Evolutionary conservation across 768 basidiomycete genomes (phyloP).

Genomic region (Butyriboletus loyo): DNA sequence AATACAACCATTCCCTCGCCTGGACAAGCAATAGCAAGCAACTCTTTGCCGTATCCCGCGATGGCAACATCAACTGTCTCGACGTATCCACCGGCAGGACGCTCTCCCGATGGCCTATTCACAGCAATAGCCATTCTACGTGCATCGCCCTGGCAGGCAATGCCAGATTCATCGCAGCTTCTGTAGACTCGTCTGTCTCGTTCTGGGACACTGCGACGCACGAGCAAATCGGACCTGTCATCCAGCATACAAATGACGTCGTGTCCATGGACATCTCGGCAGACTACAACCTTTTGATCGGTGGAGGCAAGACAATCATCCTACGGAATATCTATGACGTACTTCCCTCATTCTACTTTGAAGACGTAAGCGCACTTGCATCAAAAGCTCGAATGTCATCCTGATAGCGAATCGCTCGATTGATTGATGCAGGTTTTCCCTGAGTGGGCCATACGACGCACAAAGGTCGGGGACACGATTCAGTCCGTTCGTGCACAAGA

Average conservation of each 20-base stretch:
- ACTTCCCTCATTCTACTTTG: not conserved
- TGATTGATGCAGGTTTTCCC: not conserved
- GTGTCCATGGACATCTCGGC: not conserved
- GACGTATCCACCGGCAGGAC: not conserved
- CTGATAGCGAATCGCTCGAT: not conserved
- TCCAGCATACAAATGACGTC: not conserved
- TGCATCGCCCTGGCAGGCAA: constrained; percentile 5
- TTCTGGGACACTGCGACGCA: not conserved
- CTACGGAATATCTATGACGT: not conserved
- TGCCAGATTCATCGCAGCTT: not conserved
- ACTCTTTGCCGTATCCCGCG: constrained; percentile 6
- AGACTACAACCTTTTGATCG: not conserved
- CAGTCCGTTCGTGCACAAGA: not conserved
- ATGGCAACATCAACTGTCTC: not conserved
- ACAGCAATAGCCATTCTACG: not conserved
- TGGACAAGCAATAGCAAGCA: constrained; percentile 7
- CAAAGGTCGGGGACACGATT: not conserved
- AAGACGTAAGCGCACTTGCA: not conserved
- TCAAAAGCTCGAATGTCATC: not conserved
- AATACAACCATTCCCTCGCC: constrained; percentile 5
- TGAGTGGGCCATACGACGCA: not conserved
- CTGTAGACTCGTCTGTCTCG: not conserved
- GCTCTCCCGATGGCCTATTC: constrained; percentile 1
- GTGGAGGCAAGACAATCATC: not conserved
- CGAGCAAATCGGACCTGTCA: not conserved